Base-by-base conservation (phyloP, 2,329 filamentous ascomycete species). In the Pseudomassariella vexata region DNA sequence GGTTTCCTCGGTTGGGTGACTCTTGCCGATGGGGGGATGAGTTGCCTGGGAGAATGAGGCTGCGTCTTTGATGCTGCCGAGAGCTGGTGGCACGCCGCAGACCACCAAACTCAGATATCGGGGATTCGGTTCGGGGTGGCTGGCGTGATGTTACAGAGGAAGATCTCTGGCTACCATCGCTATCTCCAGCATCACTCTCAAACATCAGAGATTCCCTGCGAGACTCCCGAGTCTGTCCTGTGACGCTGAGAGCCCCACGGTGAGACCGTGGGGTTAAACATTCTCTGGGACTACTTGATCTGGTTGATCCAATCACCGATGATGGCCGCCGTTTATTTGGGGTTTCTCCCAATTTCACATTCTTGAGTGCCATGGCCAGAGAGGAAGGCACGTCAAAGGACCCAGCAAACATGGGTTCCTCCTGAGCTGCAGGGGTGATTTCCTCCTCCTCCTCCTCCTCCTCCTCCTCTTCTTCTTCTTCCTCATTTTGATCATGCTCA, bases 251-350 rank as follows among this genome's bases (percentile, higher is more conserved):
- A 7, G 67, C 63, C 18, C 75, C 76, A 27, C 75, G 79, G 48
- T 90, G 81, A 0, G 90, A 96, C 41, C 86, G 81, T 9, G 92
- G 92, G 4, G 92, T 98, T 9, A 85, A 85, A 39, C 87, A 92
- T 57, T 94, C 89, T 55, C 80, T 80, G 1, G 92, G 92, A 53
- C 92, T 98, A 53, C 78, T 92, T 4, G 92, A 94, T 41, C 85
- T 74, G 2, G 85, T 90, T 2, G 88, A 94, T 18, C 78, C 77
- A 16, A 84, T 65, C 40, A 81, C 62, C 38, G 83, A 78, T 32
- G 81, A 80, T 14, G 59, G 41, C 28, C 63, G 48, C 25, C 57
- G 56, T 28, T 52, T 59, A 30, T 64, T 59, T 11, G 54, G 53
- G 28, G 59, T 52, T 30, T 66, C 62, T 19, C 48, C 52, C 16